Evolutionary conservation across 208 protist species (phyloP).

Genomic region (Trypanosoma boissoni): DNA sequence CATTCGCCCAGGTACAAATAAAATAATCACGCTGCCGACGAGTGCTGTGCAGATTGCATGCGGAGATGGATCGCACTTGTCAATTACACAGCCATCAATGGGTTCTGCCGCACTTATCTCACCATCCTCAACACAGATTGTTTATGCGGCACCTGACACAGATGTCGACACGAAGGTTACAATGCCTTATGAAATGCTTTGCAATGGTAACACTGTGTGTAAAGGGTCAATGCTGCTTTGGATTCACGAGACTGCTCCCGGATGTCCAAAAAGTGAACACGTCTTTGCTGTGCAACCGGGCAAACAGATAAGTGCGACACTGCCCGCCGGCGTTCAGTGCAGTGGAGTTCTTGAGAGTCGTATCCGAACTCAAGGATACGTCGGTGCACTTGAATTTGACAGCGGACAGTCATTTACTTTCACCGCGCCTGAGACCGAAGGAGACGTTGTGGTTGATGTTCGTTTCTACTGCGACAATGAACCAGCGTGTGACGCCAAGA

Average conservation of each 20-base stretch:
- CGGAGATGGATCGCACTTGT: not conserved
- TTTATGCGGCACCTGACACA: constrained; percentile 19
- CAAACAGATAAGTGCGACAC: constrained; percentile 18
- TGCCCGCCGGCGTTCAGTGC: constrained; percentile 14
- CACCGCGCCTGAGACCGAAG: constrained; percentile 38
- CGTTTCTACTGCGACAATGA: constrained; percentile 45
- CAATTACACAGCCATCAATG: constrained; percentile 15
- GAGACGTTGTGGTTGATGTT: constrained; percentile 30
- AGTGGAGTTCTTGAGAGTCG: constrained; percentile 10
- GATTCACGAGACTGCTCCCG: constrained; percentile 14
- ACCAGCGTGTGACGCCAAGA: constrained; percentile 36
- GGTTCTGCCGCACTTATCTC: constrained; percentile 12
- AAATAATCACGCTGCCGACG: constrained; percentile 20
- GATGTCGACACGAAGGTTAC: constrained; percentile 13
- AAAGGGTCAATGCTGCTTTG: constrained; percentile 28
- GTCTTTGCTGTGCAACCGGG: constrained; percentile 20
- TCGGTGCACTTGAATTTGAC: constrained; percentile 4
- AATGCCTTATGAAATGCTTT: constrained; percentile 28
- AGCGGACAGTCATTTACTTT: constrained; percentile 38
- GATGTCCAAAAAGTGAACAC: constrained; percentile 15
- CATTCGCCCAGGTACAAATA: constrained; percentile 7
- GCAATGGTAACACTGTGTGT: constrained; percentile 26
- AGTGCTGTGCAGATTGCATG: constrained; percentile 17
- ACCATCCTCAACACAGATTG: constrained; percentile 16
- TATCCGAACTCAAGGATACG: constrained; percentile 3